Base-by-base conservation (phyloP, 495 filamentous ascomycete species). In the Letharia lupina region DNA sequence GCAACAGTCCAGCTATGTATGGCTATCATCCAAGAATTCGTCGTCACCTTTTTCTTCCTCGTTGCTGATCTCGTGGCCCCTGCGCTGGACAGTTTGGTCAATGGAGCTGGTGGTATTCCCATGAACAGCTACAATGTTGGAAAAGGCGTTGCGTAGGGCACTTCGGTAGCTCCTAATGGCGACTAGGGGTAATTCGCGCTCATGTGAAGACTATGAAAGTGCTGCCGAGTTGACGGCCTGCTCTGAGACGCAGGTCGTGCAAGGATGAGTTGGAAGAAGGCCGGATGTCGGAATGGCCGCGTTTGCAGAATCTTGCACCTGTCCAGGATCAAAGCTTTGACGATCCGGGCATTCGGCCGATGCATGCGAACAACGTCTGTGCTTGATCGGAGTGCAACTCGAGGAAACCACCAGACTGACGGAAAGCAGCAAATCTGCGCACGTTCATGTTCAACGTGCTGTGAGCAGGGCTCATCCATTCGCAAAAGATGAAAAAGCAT, bases 11-110 rank as follows among this genome's bases (percentile, higher is more conserved):
- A 59, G 47, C 33, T 52, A 4, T 62, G 47, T 41, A 70, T 70
- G 68, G 52, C 60, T 33, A 50, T 70, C 20, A 47, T 65, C 41
- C 44, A 63, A 62, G 68, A 70, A 48, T 59, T 68, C 5, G 37
- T 68, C 52, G 60, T 64, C 5, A 64, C 60, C 12, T 4, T 65
- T 50, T 28, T 70, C 35, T 65, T 62, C 28, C 50, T 54, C 28
- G 28, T 54, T 1, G 13, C 50, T 16, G 50, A 28, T 54, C 15
- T 12, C 12, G 28, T 33, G 28, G 50, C 50, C 9, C 28, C 50
- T 54, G 23, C 23, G 12, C 23, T 31, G 50, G 3, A 54, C 8
- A 31, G 28, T 54, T 9, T 54, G 23, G 23, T 28, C 23, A 28
- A 28, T 28, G 23, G 23, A 28, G 23, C 23, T 28, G 23, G 23